Conservation (phyloP, 495 filamentous ascomycete species). For the Articulospora tetracladia region DNA sequence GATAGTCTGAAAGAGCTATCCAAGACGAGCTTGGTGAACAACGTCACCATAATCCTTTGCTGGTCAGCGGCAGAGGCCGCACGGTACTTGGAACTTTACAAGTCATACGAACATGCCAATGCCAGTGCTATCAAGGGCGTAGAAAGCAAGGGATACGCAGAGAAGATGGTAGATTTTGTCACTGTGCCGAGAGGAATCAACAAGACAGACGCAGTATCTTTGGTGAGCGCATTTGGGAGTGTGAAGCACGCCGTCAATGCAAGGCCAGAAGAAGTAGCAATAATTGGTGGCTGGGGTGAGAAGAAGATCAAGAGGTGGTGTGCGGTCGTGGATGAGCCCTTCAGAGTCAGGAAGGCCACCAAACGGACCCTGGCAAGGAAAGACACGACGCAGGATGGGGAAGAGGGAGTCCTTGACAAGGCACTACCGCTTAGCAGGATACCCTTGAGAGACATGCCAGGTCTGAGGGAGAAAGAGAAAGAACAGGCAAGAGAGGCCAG, state of each 20-base stretch:
- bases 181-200: slow-evolving; percentile 88
- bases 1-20: slow-evolving; percentile 38
- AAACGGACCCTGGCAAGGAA: slow-evolving; percentile 38
- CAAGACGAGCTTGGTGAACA: slow-evolving; percentile 64
- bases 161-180: slow-evolving; percentile 89
- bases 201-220: slow-evolving; percentile 84
- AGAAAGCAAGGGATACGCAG: slow-evolving; percentile 76
- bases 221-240: slow-evolving; percentile 86
- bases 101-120: slow-evolving; percentile 82
- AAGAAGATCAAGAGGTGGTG: slow-evolving; percentile 89
- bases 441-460: slow-evolving; percentile 30
- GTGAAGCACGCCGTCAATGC: slow-evolving; percentile 84
- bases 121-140: slow-evolving; percentile 78
- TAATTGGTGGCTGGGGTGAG: slow-evolving; percentile 89
- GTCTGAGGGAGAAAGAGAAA: not conserved
- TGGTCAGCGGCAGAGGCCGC: slow-evolving; percentile 93
- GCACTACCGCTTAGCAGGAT: slow-evolving; percentile 36
- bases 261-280: slow-evolving; percentile 72
- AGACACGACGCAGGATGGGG: slow-evolving; percentile 22
- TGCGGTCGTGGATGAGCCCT: slow-evolving; percentile 75
- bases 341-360: slow-evolving; percentile 66
- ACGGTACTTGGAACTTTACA: slow-evolving; percentile 90
- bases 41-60: slow-evolving; percentile 85
- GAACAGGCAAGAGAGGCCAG: not conserved
- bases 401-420: slow-evolving; percentile 25